A percentile compares a stretch with the other conserved stretches of the same genome.
These are phyloP conservation scores for Schizophyllum amplum DNA, from an alignment of 1,284 basidiomycete genomes.

Conservation along the genomic window DNA sequence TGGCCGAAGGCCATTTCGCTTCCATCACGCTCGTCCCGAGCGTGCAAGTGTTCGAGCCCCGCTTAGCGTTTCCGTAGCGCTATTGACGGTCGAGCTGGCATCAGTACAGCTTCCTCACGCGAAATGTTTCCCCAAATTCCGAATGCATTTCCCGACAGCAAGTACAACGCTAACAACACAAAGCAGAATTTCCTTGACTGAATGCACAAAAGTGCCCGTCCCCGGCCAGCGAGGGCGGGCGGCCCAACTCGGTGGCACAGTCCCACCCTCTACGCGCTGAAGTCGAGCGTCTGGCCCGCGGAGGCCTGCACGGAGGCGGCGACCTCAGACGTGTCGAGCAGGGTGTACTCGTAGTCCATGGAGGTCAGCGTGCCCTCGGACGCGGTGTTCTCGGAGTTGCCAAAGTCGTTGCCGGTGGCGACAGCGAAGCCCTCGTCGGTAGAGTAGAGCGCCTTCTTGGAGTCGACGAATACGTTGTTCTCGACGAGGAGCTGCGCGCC, in stretches of 20 bases:
- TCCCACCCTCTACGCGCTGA: not conserved
- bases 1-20: no score
- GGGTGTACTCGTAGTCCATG: conserved; percentile 7
- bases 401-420: conserved; percentile 8
- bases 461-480: conserved; percentile 35
- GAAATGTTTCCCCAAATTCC: not conserved
- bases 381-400: conserved; percentile 8
- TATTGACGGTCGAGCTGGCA: no score
- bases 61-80: no score
- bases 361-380: conserved; percentile 8
- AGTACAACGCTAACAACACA: not conserved
- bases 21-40: no score
- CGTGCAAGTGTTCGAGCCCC: no score
- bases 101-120: not conserved
- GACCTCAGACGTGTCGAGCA: conserved; percentile 24
- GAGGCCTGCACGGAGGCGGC: conserved; percentile 28
- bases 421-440: conserved; percentile 7
- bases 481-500: conserved; percentile 38
- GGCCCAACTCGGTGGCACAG: not conserved
- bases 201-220: not conserved
- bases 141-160: not conserved
- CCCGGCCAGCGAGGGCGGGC: not conserved
- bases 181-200: not conserved
- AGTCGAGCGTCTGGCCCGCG: not conserved
- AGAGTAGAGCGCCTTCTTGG: conserved; percentile 11